Evolutionary conservation across 129 eudicot genomes (phyloP), one percentile per base, ranked within the genome.

Genomic region (Logfia minima): DNA sequence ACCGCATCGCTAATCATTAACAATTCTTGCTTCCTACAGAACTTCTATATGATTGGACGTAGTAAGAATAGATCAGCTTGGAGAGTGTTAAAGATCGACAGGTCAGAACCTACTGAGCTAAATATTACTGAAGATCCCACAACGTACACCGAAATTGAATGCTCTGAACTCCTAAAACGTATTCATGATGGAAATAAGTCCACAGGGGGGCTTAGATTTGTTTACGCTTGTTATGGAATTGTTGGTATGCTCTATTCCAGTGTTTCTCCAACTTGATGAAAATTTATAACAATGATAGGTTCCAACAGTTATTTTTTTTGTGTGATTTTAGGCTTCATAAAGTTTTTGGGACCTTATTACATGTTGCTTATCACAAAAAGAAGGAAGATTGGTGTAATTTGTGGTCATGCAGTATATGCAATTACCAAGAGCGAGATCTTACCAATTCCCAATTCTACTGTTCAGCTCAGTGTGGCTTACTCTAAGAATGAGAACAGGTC

Each of bases 401-500:
- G 99, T 81, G 99, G 97, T 76, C 99, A 95, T 76, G 83, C 89
- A 51, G 80, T 95, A 51, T 95, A 91, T 86, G 84, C 91, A 61
- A 79, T 95, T 65, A 21, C 96, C 62, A 85, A 86, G 83, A 91
- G 92, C 82, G 86, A 89, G 87, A 86, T 91, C 86, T 79, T 95
- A 29, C 90, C 90, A 55, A 81, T 95, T 58, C 97, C 95, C 43
- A 80, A 85, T 86, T 82, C 96, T 74, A 62, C 95, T 78, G 87
- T 85, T 79, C 88, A 72, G 59, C 83, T 86, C 71, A 82, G 87
- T 84, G 78, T 89, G 88, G 92, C 89, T 84, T 69, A 84, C 88
- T 82, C 94, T 84, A 86, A 89, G 84, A 88, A 85, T 79, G 99
- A 95, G 84, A 95, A 92, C 90, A 95, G 99, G 99, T 95, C 88